phyloP scores from a whole-genome alignment of 805 yeast genomes.

The Candida multigemmis region DNA sequence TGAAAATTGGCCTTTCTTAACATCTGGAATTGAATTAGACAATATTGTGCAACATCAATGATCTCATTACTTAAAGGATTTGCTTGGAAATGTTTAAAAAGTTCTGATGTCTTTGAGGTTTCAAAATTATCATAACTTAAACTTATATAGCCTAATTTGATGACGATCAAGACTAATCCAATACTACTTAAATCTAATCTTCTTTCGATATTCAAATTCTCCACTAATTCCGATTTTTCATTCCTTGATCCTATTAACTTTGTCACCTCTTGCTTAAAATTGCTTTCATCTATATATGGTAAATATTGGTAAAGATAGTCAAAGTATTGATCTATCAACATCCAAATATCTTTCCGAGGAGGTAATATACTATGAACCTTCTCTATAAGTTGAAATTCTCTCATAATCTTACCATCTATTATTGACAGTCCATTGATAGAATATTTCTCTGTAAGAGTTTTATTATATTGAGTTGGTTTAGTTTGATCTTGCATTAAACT shows the following conservation, averaged over 20 bases:
- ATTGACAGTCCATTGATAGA: constrained; percentile 29
- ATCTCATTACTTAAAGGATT: constrained; percentile 38
- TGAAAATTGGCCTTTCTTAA: constrained; percentile 25
- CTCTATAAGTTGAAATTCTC: constrained; percentile 19
- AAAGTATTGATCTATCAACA: constrained; percentile 34
- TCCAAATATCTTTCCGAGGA: constrained; percentile 25
- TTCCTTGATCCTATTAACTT: constrained; percentile 24
- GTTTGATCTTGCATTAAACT: constrained; percentile 5
- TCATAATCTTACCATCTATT: constrained; percentile 19
- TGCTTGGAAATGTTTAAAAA: constrained; percentile 28
- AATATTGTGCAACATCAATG: constrained; percentile 42
- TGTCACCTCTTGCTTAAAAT: constrained; percentile 19
- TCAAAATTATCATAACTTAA: constrained; percentile 15
- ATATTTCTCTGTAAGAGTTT: no score
- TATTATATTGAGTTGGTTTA: constrained; percentile 7
- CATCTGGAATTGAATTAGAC: constrained; percentile 47
- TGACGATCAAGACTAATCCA: constrained; percentile 29
- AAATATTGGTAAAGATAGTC: constrained; percentile 35
- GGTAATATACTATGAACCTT: constrained; percentile 32
- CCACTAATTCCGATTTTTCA: constrained; percentile 13
- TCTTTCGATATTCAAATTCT: constrained; percentile 19
- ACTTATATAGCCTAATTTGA: constrained; percentile 34
- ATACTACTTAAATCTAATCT: constrained; percentile 31
- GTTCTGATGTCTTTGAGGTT: constrained; percentile 13
- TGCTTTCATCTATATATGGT: constrained; percentile 35